Evolutionary conservation across 148 eudicot species (phyloP).

Genomic region (Gaultheria prostrata): DNA sequence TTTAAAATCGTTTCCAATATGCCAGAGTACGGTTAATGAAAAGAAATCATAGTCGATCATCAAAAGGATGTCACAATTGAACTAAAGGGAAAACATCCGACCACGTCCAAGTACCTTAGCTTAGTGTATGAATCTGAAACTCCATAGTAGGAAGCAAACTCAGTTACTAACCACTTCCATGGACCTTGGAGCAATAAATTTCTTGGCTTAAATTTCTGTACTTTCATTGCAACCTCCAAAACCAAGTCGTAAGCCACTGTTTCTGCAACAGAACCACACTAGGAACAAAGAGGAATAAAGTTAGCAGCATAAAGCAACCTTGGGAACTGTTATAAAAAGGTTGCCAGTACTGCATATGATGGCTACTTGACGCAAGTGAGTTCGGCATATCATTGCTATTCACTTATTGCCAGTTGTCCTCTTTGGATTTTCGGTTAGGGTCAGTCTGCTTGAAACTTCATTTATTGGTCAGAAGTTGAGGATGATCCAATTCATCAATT

Average conservation of each 20-base stretch:
- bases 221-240: slow-evolving; percentile 86
- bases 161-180: slow-evolving; percentile 81
- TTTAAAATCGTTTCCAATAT: neutral
- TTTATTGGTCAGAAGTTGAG: neutral
- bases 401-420: neutral
- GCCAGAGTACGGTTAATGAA: neutral
- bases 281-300: neutral
- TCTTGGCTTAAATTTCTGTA: slow-evolving; percentile 77
- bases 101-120: slow-evolving; percentile 42
- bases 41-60: neutral
- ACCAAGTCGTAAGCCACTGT: slow-evolving; percentile 85
- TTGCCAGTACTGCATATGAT: neutral
- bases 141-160: slow-evolving; percentile 81
- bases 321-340: neutral
- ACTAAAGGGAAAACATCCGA: neutral
- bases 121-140: slow-evolving; percentile 85
- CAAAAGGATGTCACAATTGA: neutral
- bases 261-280: slow-evolving; percentile 88
- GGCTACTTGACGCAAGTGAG: neutral
- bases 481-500: neutral
- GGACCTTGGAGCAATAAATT: slow-evolving; percentile 66
- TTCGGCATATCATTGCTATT: neutral
- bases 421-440: neutral
- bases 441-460: neutral
- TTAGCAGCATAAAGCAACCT: neutral